Conservation (phyloP, 2,329 filamentous ascomycete species). For the Aspergillus carbonarius region DNA sequence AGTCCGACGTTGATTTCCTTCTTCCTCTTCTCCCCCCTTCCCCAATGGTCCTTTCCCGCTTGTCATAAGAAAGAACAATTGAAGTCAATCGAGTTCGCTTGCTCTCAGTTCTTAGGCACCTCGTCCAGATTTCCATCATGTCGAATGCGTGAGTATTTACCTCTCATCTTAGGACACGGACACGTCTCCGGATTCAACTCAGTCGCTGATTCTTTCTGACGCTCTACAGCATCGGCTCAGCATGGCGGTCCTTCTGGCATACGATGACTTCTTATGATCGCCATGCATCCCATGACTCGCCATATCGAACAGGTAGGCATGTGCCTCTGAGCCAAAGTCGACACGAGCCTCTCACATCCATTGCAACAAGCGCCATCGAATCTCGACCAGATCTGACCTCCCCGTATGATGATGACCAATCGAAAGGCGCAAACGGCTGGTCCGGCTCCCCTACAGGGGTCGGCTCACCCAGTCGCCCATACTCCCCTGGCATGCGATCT, state of each 20-base stretch:
- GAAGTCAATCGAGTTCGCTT: neutral
- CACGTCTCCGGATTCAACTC: neutral
- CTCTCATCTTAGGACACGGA: neutral
- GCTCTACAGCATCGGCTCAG: slow-evolving; percentile 59
- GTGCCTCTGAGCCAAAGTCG: slow-evolving; percentile 82
- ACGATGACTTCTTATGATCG: slow-evolving; percentile 77
- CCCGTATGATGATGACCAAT: slow-evolving; percentile 72
- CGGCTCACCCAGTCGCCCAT: slow-evolving; percentile 66
- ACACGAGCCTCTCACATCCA: slow-evolving; percentile 78
- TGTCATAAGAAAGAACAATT: slow-evolving; percentile 3
- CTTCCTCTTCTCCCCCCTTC: neutral
- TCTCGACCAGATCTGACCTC: slow-evolving; percentile 81
- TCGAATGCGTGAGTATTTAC: slow-evolving; percentile 23
- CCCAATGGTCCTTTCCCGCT: slow-evolving; percentile 19
- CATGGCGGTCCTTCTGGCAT: slow-evolving; percentile 94
- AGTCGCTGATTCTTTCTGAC: slow-evolving; percentile 1
- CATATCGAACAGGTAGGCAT: slow-evolving; percentile 86
- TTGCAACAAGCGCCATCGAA: slow-evolving; percentile 81
- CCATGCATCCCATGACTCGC: slow-evolving; percentile 87
- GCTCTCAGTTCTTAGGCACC: neutral
- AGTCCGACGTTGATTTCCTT: slow-evolving; percentile 8
- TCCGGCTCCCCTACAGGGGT: slow-evolving; percentile 55
- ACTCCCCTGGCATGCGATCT: slow-evolving; percentile 89
- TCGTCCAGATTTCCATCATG: slow-evolving; percentile 12
- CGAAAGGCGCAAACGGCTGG: slow-evolving; percentile 61